These are phyloP conservation scores for Colletotrichum ledebouriae DNA, from an alignment of 2,329 filamentous ascomycete genomes.

Conservation along the genomic window DNA sequence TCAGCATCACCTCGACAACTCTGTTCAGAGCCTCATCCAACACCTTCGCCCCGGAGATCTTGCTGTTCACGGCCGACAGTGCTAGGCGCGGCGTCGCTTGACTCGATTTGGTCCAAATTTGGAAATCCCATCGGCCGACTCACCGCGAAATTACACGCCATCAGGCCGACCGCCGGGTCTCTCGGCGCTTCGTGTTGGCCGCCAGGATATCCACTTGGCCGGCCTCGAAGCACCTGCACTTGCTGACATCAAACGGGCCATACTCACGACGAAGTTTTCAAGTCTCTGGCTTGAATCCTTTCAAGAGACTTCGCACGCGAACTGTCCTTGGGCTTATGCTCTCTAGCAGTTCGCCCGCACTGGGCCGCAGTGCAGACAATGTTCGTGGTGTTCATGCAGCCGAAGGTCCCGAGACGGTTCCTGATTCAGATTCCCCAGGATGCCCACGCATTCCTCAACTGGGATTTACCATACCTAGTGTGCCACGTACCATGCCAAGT, in stretches of 20 bases:
- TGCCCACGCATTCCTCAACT: slow-evolving; percentile 11
- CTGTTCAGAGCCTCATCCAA: slow-evolving; percentile 13
- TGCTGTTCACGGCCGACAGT: slow-evolving; percentile 13
- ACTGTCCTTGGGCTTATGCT: not conserved
- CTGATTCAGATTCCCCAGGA: slow-evolving; percentile 26
- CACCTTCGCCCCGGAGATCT: not conserved
- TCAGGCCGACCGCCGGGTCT: slow-evolving; percentile 23
- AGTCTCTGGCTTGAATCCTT: no score
- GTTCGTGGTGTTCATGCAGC: slow-evolving; percentile 31
- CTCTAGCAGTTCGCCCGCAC: not conserved
- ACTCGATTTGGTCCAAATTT: slow-evolving; percentile 19
- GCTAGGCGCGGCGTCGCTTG: not conserved
- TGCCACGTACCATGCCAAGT: slow-evolving; percentile 26
- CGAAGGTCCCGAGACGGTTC: slow-evolving; percentile 39
- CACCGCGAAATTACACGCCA: slow-evolving; percentile 30
- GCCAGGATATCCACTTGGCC: slow-evolving; percentile 1
- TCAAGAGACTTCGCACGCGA: not conserved
- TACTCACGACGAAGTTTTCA: no score
- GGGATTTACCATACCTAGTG: slow-evolving; percentile 16
- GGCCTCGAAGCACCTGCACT: slow-evolving; percentile 10
- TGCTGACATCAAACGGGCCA: slow-evolving; percentile 13
- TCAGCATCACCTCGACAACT: not conserved
- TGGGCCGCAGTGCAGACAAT: slow-evolving; percentile 13
- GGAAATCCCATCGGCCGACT: slow-evolving; percentile 12
- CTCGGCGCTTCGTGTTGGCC: slow-evolving; percentile 25